Base-by-base conservation (phyloP, 805 yeast genomes). In the Phaffomyces antillensis region DNA sequence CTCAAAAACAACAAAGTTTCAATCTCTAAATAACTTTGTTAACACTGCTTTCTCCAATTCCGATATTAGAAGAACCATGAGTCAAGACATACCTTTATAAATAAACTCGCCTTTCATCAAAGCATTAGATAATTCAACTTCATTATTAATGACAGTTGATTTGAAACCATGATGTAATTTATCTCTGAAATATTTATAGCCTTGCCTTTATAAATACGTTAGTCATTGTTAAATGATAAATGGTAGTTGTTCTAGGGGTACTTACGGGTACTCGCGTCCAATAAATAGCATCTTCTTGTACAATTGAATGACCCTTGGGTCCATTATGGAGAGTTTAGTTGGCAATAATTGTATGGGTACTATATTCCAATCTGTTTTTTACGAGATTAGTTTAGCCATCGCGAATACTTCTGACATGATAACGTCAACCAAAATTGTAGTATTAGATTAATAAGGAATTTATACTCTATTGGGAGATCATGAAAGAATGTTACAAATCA, bases 1-100 rank as follows among this genome's bases (percentile, higher is more conserved):
- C 49, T 47, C n/a, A 54, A 41, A 37, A 54, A 54, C 23, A 54
- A 44, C 42, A 54, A 18, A 8, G 56, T 50, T 31, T 54, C 56
- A 20, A 54, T 45, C 34, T 54, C 58, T 53, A 37, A 16, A 3
- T 12, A 7, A 24, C 6, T 5, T 4, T 15, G 13, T 34, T 34
- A 34, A 12, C 12, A 18, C 20, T 17, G 7, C 10, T 17, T 7
- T 10, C 13, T 12, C 23, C 23, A 4, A 20, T 7, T 20, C 23
- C 5, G 10, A 17, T 5, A 34, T 10, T 4, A 33, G 3, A 6
- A 3, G 36, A 33, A 16, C 7, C 11, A 8, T 5, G 10, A 10
- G 6, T 20, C 9, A 10, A 26, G 17, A 42, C 56, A 31, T 40
- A 48, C 57, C 57, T 44, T 52, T 54, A 32, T 51, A 51, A 3